Evolutionary conservation across 1,284 basidiomycete genomes (phyloP), one percentile per base, ranked within the genome.

Genomic region (Puccinia polysora): DNA sequence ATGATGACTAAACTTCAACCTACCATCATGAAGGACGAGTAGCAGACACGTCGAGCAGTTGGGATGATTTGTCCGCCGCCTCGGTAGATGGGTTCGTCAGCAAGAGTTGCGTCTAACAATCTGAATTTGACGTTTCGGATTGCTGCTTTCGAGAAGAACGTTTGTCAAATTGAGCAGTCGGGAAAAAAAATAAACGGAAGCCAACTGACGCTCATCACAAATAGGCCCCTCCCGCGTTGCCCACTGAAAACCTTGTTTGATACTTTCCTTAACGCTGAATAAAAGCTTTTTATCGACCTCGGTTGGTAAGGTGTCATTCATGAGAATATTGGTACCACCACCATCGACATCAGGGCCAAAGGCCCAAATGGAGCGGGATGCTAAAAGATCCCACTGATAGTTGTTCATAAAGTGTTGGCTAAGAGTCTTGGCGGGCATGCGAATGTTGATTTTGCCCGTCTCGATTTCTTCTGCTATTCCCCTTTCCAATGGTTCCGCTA

Each of bases 231-330:
- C 96, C 55, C 95, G 84, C 60, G 95, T 88, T 71, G 91, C 96
- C 96, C 96, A 98, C 80, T 97, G 96, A 87, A 98, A 99, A 38
- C 96, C 96, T 81, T 98, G 96, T 81, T 92, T 95, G 78, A 98
- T 89, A 76, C 91, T 89, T 77, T 98, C 95, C 81, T 89, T 93
- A 65, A 97, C 90, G 15, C 88, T 87, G 43, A 86, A 87, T 70
- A 99, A 82, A 73, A 92, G 78, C 81, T 93, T 96, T 82, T 97
- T 97, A 82, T 99, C 95, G 58, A 94, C 85, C 82, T 97, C 91
- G 18, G 89, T 91, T 3, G 96, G 95, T 56, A 98, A 81, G 0
- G 96, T 97, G 79, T 98, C 96, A 80, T 99, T 95, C 76, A 98
- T 83, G 59, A 98, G 81, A 71, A 96, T 86, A 80, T 99, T 99